These are phyloP conservation scores for Hortiboletus flavorubellus DNA, from an alignment of 768 basidiomycete species.

Conservation along the genomic window DNA sequence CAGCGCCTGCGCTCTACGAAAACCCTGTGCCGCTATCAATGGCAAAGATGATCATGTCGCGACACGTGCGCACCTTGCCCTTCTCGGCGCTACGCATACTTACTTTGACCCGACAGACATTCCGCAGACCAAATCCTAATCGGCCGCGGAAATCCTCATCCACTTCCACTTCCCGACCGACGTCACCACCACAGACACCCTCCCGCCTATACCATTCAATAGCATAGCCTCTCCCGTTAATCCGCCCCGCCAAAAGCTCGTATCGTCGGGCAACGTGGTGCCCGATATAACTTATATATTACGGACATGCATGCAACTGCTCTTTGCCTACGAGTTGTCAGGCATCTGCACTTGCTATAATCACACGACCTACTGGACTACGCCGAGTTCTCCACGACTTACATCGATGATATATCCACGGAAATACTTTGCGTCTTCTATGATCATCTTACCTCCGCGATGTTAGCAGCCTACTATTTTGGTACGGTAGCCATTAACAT, in stretches of 20 bases:
- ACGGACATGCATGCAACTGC: conserved; percentile 21
- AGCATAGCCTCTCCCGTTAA: conserved; percentile 26
- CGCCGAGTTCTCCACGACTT: conserved; percentile 21
- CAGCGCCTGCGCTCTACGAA: conserved; percentile 44
- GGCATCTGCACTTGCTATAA: conserved; percentile 26
- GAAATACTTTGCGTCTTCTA: conserved; percentile 22
- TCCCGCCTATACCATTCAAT: conserved; percentile 33
- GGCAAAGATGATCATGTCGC: conserved; percentile 53
- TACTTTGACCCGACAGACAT: conserved; percentile 24
- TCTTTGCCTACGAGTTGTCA: conserved; percentile 14
- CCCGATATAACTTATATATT: conserved; percentile 31
- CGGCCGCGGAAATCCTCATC: conserved; percentile 24
- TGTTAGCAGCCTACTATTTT: not conserved
- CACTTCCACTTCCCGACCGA: conserved; percentile 16
- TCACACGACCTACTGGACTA: conserved; percentile 22
- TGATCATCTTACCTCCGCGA: conserved; percentile 16
- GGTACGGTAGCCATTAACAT: conserved; percentile 1
- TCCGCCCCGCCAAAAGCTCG: conserved; percentile 18
- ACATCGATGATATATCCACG: conserved; percentile 26
- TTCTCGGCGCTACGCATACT: not conserved
- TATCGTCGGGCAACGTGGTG: conserved; percentile 8
- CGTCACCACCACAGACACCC: conserved; percentile 33
- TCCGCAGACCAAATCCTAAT: conserved; percentile 31
- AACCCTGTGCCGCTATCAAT: conserved; percentile 44
- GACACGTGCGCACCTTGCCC: conserved; percentile 38